Conservation (phyloP, 192 early-diverging fungal species). For the Haplosporangium gracile region DNA sequence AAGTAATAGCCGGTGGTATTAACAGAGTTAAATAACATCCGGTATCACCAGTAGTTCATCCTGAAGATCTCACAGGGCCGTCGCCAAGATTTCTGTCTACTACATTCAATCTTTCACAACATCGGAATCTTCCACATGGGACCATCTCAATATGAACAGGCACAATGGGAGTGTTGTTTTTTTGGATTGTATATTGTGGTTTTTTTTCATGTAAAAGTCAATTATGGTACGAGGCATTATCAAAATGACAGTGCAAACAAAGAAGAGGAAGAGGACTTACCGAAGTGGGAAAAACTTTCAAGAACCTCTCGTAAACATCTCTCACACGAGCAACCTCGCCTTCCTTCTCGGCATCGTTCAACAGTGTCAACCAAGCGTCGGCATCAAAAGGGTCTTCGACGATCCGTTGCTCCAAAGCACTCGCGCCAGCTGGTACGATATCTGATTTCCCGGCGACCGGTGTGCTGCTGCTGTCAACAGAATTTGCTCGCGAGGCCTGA, state of each 20-base stretch:
- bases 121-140: background rate
- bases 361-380: slow-evolving; percentile 75
- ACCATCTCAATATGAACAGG: background rate
- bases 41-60: background rate
- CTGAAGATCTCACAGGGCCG: background rate
- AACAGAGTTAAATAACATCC: background rate
- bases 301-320: slow-evolving; percentile 75
- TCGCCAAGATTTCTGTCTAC: background rate
- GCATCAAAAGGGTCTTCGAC: slow-evolving; percentile 69
- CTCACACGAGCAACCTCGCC: slow-evolving; percentile 70
- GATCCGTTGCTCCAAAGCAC: slow-evolving; percentile 62
- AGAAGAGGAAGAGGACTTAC: slow-evolving; percentile 63
- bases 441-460: background rate
- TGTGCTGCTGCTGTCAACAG: slow-evolving; percentile 31
- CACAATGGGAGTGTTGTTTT: background rate
- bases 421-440: background rate
- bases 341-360: slow-evolving; percentile 71
- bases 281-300: slow-evolving; percentile 85
- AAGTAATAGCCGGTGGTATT: background rate
- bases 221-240: background rate
- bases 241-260: background rate
- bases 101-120: background rate
- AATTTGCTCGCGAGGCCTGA: slow-evolving; percentile 26
- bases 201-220: background rate
- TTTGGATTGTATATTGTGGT: background rate